A percentile compares a stretch with the other conserved stretches of the same genome.
These are phyloP conservation scores for Trametes villosa DNA, from an alignment of 768 basidiomycete species.

Conservation along the genomic window DNA sequence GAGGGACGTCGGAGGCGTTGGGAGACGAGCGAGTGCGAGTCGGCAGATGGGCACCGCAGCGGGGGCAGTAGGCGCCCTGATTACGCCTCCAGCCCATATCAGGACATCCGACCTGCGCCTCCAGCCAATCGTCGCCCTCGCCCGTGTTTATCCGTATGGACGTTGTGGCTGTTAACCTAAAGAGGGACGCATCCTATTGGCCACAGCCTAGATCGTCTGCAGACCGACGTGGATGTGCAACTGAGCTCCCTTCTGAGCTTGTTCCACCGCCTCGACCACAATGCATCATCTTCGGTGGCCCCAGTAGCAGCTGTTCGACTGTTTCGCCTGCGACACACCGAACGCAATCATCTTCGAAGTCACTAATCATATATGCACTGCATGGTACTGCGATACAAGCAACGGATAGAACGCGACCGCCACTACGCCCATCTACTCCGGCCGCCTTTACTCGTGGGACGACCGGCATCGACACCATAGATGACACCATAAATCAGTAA, in stretches of 20 bases:
- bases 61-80: conserved; percentile 9
- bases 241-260: too few species aligned
- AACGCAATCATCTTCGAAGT: neutral
- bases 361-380: conserved; percentile 21
- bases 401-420: conserved; percentile 18
- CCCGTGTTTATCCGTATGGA: conserved; percentile 17
- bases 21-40: neutral
- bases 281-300: neutral
- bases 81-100: conserved; percentile 1
- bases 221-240: too few species aligned
- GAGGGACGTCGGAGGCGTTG: neutral
- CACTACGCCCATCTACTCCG: conserved; percentile 14
- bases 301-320: neutral
- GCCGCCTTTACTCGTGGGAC: conserved; percentile 1
- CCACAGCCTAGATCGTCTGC: conserved; percentile 5
- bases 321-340: too few species aligned
- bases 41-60: too few species aligned
- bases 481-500: conserved; percentile 24
- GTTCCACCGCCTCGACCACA: neutral
- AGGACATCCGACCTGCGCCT: neutral
- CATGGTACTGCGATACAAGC: conserved; percentile 21
- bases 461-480: conserved; percentile 15
- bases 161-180: conserved; percentile 11
- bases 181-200: conserved; percentile 7
- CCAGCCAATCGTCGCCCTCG: conserved; percentile 4